Evolutionary conservation across 1,284 basidiomycete genomes (phyloP).

Genomic region (Rhodotorula sp.): DNA sequence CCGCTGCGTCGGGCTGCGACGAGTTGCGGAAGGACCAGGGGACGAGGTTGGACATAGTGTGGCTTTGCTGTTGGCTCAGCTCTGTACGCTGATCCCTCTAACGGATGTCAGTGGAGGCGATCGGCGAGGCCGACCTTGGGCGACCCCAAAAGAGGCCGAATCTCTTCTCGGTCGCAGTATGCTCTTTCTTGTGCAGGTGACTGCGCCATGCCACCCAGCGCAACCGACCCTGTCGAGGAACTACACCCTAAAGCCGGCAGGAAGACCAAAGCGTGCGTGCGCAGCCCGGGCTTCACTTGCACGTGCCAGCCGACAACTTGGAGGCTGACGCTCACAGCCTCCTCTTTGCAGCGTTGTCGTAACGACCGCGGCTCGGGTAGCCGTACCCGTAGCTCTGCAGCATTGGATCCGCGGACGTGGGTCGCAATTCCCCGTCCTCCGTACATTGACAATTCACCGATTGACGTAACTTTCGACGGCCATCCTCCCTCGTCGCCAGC

Average conservation of each 20-base stretch:
- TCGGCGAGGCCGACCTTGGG: no score
- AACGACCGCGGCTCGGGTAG: neutral
- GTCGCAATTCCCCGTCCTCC: no score
- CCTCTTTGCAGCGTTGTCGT: neutral
- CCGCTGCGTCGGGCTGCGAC: neutral
- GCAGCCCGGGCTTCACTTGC: neutral
- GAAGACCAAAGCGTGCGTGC: neutral
- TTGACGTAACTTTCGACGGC: neutral
- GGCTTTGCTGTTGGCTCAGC: neutral
- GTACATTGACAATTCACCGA: no score
- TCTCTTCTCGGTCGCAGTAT: neutral
- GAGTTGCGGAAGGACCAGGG: neutral
- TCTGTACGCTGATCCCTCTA: no score
- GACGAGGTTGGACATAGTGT: slow-evolving; percentile 20
- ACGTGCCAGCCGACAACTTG: neutral
- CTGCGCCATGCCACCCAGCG: neutral
- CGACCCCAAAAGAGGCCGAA: neutral
- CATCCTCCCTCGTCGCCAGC: neutral
- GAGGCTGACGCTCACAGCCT: neutral
- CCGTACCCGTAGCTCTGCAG: neutral
- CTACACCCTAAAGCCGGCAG: neutral
- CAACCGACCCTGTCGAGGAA: neutral
- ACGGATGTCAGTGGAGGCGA: neutral
- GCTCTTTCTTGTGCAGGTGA: neutral
- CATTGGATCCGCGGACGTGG: no score